phyloP scores from a whole-genome alignment of 2,329 filamentous ascomycete genomes.

The Diaporthe sp. region DNA sequence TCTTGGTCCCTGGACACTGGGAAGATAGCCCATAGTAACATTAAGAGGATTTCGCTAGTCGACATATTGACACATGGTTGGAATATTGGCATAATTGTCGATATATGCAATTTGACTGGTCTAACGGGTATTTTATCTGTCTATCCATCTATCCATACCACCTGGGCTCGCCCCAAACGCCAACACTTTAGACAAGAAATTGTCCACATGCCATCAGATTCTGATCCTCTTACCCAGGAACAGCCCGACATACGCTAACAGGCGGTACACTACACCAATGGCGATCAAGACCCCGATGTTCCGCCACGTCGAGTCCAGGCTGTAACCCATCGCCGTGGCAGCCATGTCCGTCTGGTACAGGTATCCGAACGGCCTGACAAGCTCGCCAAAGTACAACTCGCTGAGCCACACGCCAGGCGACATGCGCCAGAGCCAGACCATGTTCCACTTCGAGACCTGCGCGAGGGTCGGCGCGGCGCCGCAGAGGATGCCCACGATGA shows the following conservation, averaged over 20 bases:
- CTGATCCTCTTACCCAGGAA: constrained; percentile 46
- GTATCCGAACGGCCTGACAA: constrained; percentile 59
- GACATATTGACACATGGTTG: too few relatives aligned
- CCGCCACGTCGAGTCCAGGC: constrained; percentile 53
- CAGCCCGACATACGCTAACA: constrained; percentile 56
- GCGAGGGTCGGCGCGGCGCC: constrained; percentile 62
- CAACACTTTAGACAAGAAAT: neutral
- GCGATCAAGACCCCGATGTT: constrained; percentile 57
- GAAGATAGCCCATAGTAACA: neutral
- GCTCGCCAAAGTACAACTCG: constrained; percentile 65
- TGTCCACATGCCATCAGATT: constrained; percentile 35
- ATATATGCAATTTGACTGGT: neutral
- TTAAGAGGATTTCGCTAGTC: neutral
- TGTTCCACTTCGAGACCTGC: constrained; percentile 60
- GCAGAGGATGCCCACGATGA: constrained; percentile 65
- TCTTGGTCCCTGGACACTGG: neutral
- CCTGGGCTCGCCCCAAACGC: neutral
- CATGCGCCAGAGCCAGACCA: constrained; percentile 66
- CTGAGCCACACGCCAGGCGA: constrained; percentile 66
- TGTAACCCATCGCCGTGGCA: constrained; percentile 54
- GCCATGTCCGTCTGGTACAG: constrained; percentile 63
- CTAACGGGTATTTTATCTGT: neutral
- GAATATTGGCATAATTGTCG: neutral
- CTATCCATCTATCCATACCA: neutral
- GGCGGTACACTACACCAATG: constrained; percentile 56